Base-by-base conservation (phyloP, 495 filamentous ascomycete species). In the Wilcoxina mikolae region DNA sequence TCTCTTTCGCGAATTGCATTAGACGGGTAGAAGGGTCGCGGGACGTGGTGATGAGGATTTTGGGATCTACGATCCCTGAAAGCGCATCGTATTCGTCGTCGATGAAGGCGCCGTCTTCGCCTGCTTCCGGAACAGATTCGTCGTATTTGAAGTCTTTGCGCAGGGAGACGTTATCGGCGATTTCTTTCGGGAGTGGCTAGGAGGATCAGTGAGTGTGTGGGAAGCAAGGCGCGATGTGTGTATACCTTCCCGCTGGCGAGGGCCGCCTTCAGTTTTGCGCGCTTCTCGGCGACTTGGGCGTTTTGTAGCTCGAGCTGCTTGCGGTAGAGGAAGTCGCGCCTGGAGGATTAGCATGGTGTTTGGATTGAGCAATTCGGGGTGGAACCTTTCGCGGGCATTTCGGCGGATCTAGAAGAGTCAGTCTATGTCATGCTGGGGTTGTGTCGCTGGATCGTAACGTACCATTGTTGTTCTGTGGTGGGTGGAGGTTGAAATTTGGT, bases 321-420 rank as follows among this genome's bases (percentile, higher is more conserved):
- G 41, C 91, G 83, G 68, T 95, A 94, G 63, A 99, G 83, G 69
- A 95, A 99, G 64, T 99, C 91, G 43, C 90, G 78, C 60, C 91
- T 49, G 18, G 9, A 31, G 4, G 22, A 31, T 49, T 49, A 49
- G 45, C 45, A 27, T 45, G 15, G 7, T 7, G 4, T 18, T 9
- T 43, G 10, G 39, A 9, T n/a, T n/a, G n/a, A n/a, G n/a, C n/a
- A n/a, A n/a, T n/a, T n/a, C 33, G 17, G n/a, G 43, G 12, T 18
- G 28, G 20, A 43, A 62, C 60, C 60, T 62, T 58, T 65, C 62
- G 5, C 62, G 62, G 28, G 62, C 61, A 29, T 65, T 61, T 56
- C 62, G 57, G 43, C 62, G 53, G 28, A 65, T 55, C 62, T 65
- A 42, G 17, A 63, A 26, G 42, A 5, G 17, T 17, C 9, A 38